phyloP scores from a whole-genome alignment of 768 basidiomycete genomes.

The Mrakia frigida region DNA sequence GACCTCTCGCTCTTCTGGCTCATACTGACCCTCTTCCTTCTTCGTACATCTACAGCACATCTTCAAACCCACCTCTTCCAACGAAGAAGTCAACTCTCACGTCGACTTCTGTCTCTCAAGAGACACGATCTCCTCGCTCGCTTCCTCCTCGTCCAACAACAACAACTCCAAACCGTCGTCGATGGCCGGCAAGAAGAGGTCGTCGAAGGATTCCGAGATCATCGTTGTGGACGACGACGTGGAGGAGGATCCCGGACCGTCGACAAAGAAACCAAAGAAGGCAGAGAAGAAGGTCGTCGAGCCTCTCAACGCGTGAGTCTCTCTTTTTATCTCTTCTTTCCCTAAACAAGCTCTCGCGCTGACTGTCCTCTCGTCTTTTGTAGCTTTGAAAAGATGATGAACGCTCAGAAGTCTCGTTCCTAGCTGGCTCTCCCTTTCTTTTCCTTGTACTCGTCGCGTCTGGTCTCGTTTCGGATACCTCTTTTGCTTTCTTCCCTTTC shows the following conservation, averaged over 20 bases:
- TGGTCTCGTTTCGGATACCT: neutral
- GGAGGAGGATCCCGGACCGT: neutral
- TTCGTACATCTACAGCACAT: conserved; percentile 61
- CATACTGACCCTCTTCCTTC: conserved; percentile 37
- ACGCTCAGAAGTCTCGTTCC: neutral
- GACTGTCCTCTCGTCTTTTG: neutral
- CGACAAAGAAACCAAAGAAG: neutral
- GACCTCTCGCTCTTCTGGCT: conserved; percentile 33
- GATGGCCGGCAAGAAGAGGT: neutral
- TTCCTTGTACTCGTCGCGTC: neutral
- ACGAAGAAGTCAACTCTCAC: conserved; percentile 75
- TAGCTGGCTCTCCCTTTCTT: neutral
- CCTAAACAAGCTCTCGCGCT: neutral
- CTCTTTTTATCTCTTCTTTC: neutral
- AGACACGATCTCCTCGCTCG: conserved; percentile 61
- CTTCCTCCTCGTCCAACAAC: neutral
- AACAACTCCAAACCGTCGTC: neutral
- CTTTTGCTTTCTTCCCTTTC: neutral
- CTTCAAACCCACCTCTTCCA: conserved; percentile 56
- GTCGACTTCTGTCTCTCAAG: conserved; percentile 83
- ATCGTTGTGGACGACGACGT: neutral
- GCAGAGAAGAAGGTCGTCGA: neutral
- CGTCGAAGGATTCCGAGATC: neutral
- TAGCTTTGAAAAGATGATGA: conserved; percentile 25
- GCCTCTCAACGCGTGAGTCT: neutral